Evolutionary conservation across 2,329 filamentous ascomycete species (phyloP).

Genomic region (Trichophaea hybrida): DNA sequence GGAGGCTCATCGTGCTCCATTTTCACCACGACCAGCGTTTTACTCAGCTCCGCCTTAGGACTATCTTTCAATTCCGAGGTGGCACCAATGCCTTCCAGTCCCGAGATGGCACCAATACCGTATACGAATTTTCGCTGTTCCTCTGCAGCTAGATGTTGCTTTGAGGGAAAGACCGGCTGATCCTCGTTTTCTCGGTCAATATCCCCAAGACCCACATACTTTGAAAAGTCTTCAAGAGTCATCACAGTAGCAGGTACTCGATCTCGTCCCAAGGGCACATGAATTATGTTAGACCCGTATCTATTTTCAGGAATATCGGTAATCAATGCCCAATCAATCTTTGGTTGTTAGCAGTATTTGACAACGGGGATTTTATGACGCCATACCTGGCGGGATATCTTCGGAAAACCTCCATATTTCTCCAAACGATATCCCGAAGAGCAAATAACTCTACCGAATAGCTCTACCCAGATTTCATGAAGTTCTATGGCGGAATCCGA

Average conservation of each 20-base stretch:
- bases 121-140: background rate
- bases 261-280: background rate
- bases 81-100: background rate
- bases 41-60: no score
- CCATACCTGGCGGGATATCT: background rate
- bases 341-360: background rate
- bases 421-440: background rate
- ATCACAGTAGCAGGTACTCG: background rate
- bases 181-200: background rate
- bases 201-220: background rate
- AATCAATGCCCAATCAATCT: background rate
- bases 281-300: background rate
- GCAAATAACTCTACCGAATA: background rate
- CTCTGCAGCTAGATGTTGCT: background rate
- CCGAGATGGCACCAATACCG: background rate
- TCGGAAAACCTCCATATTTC: background rate
- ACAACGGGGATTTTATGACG: background rate
- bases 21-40: no score
- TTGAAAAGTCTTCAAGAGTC: background rate
- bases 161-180: background rate
- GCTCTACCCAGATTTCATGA: background rate
- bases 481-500: no score
- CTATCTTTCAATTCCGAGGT: background rate
- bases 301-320: background rate
- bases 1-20: no score